Evolutionary conservation across 768 basidiomycete genomes (phyloP).

Genomic region (Phlegmacium glaucopus): DNA sequence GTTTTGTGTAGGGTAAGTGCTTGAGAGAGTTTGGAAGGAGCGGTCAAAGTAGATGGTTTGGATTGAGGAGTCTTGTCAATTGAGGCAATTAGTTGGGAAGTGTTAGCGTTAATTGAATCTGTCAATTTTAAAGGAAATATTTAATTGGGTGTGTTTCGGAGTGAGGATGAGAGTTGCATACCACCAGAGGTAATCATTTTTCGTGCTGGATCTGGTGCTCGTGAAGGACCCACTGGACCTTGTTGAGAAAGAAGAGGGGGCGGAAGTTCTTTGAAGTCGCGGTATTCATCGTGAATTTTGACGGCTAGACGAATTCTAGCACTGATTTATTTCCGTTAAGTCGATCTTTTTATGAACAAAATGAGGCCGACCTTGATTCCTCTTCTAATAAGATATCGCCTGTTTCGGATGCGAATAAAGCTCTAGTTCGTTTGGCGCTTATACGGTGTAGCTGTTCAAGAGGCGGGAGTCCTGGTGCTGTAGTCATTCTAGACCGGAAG

Average conservation of each 20-base stretch:
- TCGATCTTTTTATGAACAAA: neutral
- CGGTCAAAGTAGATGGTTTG: slow-evolving; percentile 68
- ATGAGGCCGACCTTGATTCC: slow-evolving; percentile 56
- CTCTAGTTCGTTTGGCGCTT: slow-evolving; percentile 70
- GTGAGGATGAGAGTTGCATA: slow-evolving; percentile 21
- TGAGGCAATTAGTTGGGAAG: slow-evolving; percentile 66
- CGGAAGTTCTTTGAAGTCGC: slow-evolving; percentile 81
- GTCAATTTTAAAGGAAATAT: slow-evolving; percentile 7
- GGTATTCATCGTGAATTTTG: slow-evolving; percentile 90
- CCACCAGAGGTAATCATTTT: slow-evolving; percentile 75
- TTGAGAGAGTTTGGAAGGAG: slow-evolving; percentile 70
- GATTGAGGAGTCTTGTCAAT: slow-evolving; percentile 72
- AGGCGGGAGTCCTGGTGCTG: slow-evolving; percentile 53
- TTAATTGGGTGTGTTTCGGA: neutral
- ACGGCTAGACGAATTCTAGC: slow-evolving; percentile 72
- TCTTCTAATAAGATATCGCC: slow-evolving; percentile 63
- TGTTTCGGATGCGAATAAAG: slow-evolving; percentile 62
- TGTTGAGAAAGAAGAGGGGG: slow-evolving; percentile 78
- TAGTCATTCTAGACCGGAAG: slow-evolving; percentile 2
- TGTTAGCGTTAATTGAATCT: slow-evolving; percentile 42
- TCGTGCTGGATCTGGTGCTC: slow-evolving; percentile 42
- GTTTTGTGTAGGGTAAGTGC: slow-evolving; percentile 93
- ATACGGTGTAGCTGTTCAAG: slow-evolving; percentile 61
- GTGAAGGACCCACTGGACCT: slow-evolving; percentile 74
- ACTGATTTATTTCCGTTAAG: slow-evolving; percentile 29